Conservation (phyloP, 1,284 basidiomycete genomes). For the Gymnopus androsaceus region DNA sequence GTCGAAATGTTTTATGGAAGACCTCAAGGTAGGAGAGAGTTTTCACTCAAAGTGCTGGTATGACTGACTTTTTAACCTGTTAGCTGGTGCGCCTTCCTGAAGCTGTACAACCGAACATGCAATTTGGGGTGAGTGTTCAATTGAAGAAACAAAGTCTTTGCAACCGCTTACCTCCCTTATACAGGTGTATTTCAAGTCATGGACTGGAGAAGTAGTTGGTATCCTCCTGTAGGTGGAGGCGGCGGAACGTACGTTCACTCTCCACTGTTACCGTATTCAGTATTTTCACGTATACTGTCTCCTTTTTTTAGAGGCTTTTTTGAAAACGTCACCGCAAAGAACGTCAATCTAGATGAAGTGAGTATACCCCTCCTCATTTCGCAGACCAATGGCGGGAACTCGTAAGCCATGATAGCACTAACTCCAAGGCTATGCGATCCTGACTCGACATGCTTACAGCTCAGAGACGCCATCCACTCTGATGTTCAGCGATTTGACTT, state of each 20-base stretch:
- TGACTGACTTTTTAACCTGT: neutral
- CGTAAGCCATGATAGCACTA: conserved; percentile 41
- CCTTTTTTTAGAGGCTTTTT: conserved; percentile 41
- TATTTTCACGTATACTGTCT: neutral
- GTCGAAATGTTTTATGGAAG: conserved; percentile 59
- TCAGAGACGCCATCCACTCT: conserved; percentile 48
- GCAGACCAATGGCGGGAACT: conserved; percentile 55
- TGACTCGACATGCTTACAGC: neutral
- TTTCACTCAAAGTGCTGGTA: neutral
- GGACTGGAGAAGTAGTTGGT: conserved; percentile 57
- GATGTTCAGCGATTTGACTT: conserved; percentile 50
- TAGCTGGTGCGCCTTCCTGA: conserved; percentile 50
- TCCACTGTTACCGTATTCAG: neutral
- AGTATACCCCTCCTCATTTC: conserved; percentile 48
- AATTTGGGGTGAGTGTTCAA: conserved; percentile 42
- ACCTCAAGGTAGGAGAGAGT: conserved; percentile 41
- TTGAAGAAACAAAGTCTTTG: conserved; percentile 11
- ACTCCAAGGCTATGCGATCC: neutral
- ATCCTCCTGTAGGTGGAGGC: conserved; percentile 65
- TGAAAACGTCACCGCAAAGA: conserved; percentile 48
- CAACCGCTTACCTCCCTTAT: neutral
- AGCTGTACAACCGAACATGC: conserved; percentile 57
- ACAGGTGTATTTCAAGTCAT: conserved; percentile 67
- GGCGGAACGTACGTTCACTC: conserved; percentile 39
- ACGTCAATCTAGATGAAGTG: conserved; percentile 51